phyloP scores from a whole-genome alignment of 2,329 filamentous ascomycete genomes.

The Penicillium sclerotigenum region DNA sequence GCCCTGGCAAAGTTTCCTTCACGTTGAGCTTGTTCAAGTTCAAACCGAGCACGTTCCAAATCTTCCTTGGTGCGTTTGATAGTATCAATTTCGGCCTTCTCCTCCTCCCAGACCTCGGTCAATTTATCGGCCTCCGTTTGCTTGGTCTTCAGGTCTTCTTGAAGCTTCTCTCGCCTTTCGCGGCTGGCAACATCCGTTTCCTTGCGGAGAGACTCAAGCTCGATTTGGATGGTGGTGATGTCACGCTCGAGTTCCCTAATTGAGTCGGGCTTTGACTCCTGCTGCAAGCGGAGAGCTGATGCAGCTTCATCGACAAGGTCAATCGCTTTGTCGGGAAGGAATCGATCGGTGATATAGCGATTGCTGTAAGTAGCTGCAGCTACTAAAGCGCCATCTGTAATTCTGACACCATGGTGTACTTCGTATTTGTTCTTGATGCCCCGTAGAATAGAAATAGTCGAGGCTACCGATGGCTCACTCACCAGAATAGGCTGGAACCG shows the following conservation, averaged over 20 bases:
- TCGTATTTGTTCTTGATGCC: constrained; percentile 98
- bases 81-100: constrained; percentile 77
- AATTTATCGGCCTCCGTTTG: constrained; percentile 73
- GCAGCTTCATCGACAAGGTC: constrained; percentile 95
- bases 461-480: constrained; percentile 84
- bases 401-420: constrained; percentile 92
- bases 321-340: constrained; percentile 94
- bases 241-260: constrained; percentile 90
- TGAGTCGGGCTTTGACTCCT: constrained; percentile 93
- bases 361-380: constrained; percentile 91
- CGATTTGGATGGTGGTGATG: constrained; percentile 97
- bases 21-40: constrained; percentile 82
- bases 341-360: constrained; percentile 93
- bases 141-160: constrained; percentile 70
- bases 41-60: constrained; percentile 79
- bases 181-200: constrained; percentile 87
- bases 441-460: constrained; percentile 90
- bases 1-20: constrained; percentile 85
- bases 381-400: constrained; percentile 87
- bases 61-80: constrained; percentile 85
- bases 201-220: constrained; percentile 89
- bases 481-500: constrained; percentile 93
- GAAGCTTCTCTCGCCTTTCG: constrained; percentile 81
- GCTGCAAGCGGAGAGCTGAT: constrained; percentile 82
- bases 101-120: constrained; percentile 84